phyloP scores from a whole-genome alignment of 768 basidiomycete species.

The Lentinus brumalis region DNA sequence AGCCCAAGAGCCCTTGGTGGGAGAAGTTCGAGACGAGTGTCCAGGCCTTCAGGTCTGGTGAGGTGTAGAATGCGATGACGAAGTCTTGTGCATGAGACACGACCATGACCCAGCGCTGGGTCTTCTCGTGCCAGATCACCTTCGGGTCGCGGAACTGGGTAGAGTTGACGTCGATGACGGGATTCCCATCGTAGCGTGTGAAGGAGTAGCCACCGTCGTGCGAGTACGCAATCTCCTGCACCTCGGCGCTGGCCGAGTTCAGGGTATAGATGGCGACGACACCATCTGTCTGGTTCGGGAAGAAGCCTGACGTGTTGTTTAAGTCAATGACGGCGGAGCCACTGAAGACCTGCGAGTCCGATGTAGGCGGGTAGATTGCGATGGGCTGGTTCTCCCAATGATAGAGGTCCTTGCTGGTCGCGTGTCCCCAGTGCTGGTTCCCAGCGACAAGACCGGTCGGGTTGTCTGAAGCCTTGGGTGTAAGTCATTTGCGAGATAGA shows the following conservation, averaged over 20 bases:
- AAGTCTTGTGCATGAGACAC: conserved; percentile 12
- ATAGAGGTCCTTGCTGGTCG: conserved; percentile 15
- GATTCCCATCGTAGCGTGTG: conserved; percentile 10
- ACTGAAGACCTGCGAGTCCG: conserved; percentile 13
- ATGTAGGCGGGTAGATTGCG: conserved; percentile 14
- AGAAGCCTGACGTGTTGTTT: conserved; percentile 19
- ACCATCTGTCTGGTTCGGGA: conserved; percentile 14
- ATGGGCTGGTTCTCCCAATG: conserved; percentile 17
- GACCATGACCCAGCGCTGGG: conserved; percentile 12
- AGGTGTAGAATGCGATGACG: conserved; percentile 15
- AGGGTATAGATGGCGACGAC: conserved; percentile 18
- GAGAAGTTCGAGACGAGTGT: conserved; percentile 18
- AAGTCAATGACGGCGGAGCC: conserved; percentile 16
- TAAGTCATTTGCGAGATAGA: too few species aligned
- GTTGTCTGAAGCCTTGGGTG: neutral
- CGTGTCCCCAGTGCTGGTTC: conserved; percentile 18
- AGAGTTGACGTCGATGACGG: conserved; percentile 13
- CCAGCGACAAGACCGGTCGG: conserved; percentile 5
- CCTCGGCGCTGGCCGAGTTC: conserved; percentile 10
- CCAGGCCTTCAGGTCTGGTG: conserved; percentile 14
- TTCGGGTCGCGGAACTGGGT: conserved; percentile 19
- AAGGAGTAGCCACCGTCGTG: conserved; percentile 15
- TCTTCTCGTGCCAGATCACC: conserved; percentile 16
- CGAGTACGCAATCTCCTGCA: conserved; percentile 19
- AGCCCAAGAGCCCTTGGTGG: conserved; percentile 6